phyloP scores from a whole-genome alignment of 2,329 filamentous ascomycete species.

The Lachnum nothofagi region DNA sequence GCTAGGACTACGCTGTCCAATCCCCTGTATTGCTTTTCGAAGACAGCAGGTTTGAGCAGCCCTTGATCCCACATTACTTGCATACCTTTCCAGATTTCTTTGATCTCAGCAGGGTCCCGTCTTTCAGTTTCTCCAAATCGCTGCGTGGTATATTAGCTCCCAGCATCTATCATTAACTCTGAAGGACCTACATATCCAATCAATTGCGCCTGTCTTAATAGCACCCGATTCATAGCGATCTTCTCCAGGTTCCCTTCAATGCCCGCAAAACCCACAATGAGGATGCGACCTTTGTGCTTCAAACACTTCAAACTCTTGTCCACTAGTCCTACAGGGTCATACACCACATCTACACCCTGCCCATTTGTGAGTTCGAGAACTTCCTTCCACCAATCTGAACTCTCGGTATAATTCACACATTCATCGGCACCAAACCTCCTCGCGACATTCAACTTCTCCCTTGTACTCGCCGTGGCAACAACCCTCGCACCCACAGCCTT shows the following conservation, averaged over 20 bases:
- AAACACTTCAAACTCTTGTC: slow-evolving; percentile 50
- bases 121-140: slow-evolving; percentile 53
- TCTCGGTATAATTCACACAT: slow-evolving; percentile 38
- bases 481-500: slow-evolving; percentile 48
- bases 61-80: slow-evolving; percentile 43
- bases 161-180: no score
- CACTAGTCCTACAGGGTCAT: slow-evolving; percentile 54
- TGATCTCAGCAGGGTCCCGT: slow-evolving; percentile 42
- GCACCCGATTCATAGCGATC: slow-evolving; percentile 49
- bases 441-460: slow-evolving; percentile 41
- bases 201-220: slow-evolving; percentile 49
- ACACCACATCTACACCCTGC: slow-evolving; percentile 51
- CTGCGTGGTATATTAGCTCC: slow-evolving; percentile 26
- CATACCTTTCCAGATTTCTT: slow-evolving; percentile 48
- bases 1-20: slow-evolving; percentile 46
- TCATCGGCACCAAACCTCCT: slow-evolving; percentile 37
- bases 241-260: slow-evolving; percentile 48
- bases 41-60: slow-evolving; percentile 47
- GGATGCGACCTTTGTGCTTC: slow-evolving; percentile 48
- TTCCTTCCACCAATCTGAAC: slow-evolving; percentile 44
- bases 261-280: slow-evolving; percentile 56
- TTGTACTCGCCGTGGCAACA: slow-evolving; percentile 47
- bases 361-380: slow-evolving; percentile 45
- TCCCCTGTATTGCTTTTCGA: slow-evolving; percentile 43
- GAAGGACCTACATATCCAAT: slow-evolving; percentile 45